Evolutionary conservation across 2,329 filamentous ascomycete species (phyloP).

Genomic region (Periconia sp.): DNA sequence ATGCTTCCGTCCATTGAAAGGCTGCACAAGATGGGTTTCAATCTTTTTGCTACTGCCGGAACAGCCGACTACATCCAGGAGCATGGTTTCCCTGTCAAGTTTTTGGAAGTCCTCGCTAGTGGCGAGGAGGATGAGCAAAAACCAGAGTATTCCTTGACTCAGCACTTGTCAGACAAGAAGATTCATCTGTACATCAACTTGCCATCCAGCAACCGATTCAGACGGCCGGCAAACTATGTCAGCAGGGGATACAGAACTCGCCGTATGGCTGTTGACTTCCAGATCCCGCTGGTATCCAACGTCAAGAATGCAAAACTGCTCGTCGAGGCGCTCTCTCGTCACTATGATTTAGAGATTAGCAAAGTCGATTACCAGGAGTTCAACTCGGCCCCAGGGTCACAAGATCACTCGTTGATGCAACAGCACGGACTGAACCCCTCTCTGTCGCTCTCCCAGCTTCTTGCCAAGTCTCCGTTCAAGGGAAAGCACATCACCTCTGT

Average conservation of each 20-base stretch:
- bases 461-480: conserved; percentile 84
- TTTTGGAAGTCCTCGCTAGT: conserved; percentile 74
- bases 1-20: conserved; percentile 92
- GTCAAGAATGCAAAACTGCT: conserved; percentile 99
- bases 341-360: conserved; percentile 81
- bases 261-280: conserved; percentile 97
- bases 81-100: conserved; percentile 89
- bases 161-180: conserved; percentile 95
- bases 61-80: conserved; percentile 96
- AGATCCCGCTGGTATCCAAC: conserved; percentile 95
- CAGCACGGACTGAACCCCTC: conserved; percentile 56
- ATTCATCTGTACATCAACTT: conserved; percentile 99
- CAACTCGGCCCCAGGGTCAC: conserved; percentile 40
- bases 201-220: conserved; percentile 97
- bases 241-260: conserved; percentile 95
- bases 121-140: conserved; percentile 75
- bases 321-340: conserved; percentile 87
- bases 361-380: conserved; percentile 91
- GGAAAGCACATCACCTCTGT: conserved; percentile 89
- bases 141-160: conserved; percentile 93
- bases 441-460: conserved; percentile 66
- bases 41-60: conserved; percentile 92
- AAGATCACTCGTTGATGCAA: conserved; percentile 37
- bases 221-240: conserved; percentile 96
- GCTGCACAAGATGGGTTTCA: conserved; percentile 88